Evolutionary conservation across 2,329 filamentous ascomycete species (phyloP), one percentile per base, ranked within the genome.

Genomic region (Colletotrichum endophyticum): DNA sequence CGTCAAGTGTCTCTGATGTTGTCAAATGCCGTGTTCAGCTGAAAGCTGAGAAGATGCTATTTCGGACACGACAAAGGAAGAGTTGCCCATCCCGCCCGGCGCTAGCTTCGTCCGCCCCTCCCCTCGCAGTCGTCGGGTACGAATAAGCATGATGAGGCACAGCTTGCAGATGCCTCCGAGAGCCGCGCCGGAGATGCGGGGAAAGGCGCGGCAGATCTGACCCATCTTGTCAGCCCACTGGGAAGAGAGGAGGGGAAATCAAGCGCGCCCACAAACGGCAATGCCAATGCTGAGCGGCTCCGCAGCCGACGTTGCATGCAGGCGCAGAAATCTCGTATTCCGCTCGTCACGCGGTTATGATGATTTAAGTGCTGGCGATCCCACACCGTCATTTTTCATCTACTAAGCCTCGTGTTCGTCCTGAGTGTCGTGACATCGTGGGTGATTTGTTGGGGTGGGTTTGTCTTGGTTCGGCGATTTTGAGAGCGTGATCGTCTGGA

Each of bases 281-380:
- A 66, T 9, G 30, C 39, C 34, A 68, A 27, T 64, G 64, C 39
- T 25, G 22, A 49, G n/a, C 44, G 19, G 13, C 27, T 36, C 27
- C 25, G 57, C 34, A 59, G n/a, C 34, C 64, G 28, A 73, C 28
- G 57, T 69, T 30, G 73, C 73, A 73, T 76, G 73, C 73, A 73
- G 64, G 15, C 56, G 5, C 28, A 19, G 13, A 62, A 62, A 69
- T 25, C 73, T 76, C 73, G 73, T 76, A 76, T 76, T 76, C 32
- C 13, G 6, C 12, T 3, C 22, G 9, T 62, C 28, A 22, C 30
- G n/a, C n/a, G 25, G 32, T 64, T 61, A 64, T 53, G 64, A 59
- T 73, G 64, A 73, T 27, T 39, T 8, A 2, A 15, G 13, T 6
- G 19, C 3, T 32, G 30, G 16, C 30, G 39, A 64, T 66, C 34